Conservation (phyloP, 352 stramenopile genomes). For the Pythium aristosporum region DNA sequence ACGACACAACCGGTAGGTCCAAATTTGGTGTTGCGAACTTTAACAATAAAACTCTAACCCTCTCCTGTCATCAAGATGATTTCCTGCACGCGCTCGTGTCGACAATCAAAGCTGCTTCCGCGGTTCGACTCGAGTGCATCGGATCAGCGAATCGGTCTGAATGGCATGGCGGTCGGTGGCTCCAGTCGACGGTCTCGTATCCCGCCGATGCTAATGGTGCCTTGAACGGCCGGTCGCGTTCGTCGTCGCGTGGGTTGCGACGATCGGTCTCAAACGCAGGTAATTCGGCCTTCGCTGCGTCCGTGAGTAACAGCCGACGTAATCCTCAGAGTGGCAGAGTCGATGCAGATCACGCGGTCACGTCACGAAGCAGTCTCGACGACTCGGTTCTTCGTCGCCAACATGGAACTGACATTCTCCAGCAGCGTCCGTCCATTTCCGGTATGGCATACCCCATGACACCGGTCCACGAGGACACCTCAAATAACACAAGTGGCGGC, state of each 20-base stretch:
- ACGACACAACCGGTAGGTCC: conserved; percentile 32
- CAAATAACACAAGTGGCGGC: background rate
- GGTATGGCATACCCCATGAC: background rate
- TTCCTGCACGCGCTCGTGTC: conserved; percentile 65
- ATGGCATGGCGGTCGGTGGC: conserved; percentile 59
- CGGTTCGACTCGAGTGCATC: conserved; percentile 52
- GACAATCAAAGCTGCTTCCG: conserved; percentile 50
- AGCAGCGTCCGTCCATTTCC: background rate
- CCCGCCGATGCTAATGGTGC: conserved; percentile 14
- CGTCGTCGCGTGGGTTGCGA: background rate
- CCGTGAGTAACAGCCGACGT: conserved; percentile 1
- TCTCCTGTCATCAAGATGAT: conserved; percentile 10
- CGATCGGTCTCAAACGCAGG: conserved; percentile 10
- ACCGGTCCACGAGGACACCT: conserved; percentile 1
- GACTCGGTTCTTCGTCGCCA: conserved; percentile 22
- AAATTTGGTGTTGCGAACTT: background rate
- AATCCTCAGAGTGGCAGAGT: conserved; percentile 1
- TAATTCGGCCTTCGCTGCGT: conserved; percentile 6
- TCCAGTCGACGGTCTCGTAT: conserved; percentile 57
- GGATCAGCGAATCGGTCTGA: conserved; percentile 49
- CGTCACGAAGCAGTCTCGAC: conserved; percentile 24
- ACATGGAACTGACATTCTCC: conserved; percentile 4
- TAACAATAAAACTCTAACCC: background rate
- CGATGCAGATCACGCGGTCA: conserved; percentile 1
- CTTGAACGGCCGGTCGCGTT: background rate